Percentiles rank a stretch among this genome's conserved stretches.
Conservation (phyloP, 2,329 filamentous ascomycete genomes). For the Elsinoe perseae region DNA sequence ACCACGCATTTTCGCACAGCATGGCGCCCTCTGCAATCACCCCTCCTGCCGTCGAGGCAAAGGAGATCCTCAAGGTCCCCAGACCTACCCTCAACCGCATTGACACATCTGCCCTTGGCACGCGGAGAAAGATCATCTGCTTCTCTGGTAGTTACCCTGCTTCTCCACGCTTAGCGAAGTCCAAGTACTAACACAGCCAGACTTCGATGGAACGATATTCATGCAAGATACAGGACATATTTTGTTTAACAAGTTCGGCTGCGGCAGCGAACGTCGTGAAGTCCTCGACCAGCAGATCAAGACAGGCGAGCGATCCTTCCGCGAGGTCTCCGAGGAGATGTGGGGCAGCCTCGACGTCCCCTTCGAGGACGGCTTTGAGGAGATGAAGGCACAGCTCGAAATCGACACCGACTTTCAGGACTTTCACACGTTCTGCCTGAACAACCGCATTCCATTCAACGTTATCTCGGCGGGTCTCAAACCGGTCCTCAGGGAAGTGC, state of each 20-base stretch:
- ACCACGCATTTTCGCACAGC: background rate
- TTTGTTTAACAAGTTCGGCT: constrained; percentile 59
- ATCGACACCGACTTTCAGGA: constrained; percentile 56
- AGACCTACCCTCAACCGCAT: constrained; percentile 20
- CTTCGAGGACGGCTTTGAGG: constrained; percentile 59
- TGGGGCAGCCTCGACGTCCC: constrained; percentile 60
- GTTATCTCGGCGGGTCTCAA: constrained; percentile 62
- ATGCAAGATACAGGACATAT: constrained; percentile 58
- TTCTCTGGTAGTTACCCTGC: constrained; percentile 45
- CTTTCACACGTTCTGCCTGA: constrained; percentile 58
- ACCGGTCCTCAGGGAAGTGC: constrained; percentile 53
- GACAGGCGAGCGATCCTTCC: constrained; percentile 57
- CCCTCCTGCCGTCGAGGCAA: constrained; percentile 25
- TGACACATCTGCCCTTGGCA: constrained; percentile 28
- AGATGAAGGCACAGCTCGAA: constrained; percentile 54
- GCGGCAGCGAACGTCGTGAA: constrained; percentile 49
- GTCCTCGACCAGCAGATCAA: constrained; percentile 58
- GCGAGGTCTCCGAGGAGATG: constrained; percentile 65
- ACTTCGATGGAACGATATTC: constrained; percentile 66
- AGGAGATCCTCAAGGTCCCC: constrained; percentile 22
- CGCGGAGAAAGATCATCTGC: constrained; percentile 51
- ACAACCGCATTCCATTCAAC: constrained; percentile 58
- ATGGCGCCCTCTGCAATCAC: constrained; percentile 30
- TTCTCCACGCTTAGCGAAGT: constrained; percentile 16
- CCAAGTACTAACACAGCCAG: constrained; percentile 31